Evolutionary conservation across 1,284 basidiomycete genomes (phyloP).

Genomic region (Anthracocystis panici-leucophaei): DNA sequence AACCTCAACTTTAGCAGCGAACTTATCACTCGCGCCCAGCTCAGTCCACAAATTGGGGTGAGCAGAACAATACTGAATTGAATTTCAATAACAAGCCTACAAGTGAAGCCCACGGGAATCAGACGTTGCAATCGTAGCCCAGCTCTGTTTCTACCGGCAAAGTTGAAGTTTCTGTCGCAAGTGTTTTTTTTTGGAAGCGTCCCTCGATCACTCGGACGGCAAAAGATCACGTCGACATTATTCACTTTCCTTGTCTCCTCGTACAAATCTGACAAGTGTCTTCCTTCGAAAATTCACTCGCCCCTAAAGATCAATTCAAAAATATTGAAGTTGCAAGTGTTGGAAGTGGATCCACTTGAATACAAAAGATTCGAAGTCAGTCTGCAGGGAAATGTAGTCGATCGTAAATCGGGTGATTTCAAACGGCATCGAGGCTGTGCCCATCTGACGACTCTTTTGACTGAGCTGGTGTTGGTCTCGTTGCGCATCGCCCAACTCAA

Average conservation of each 20-base stretch:
- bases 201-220: slow-evolving; percentile 2
- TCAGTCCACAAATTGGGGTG: no score
- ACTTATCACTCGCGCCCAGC: no score
- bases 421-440: neutral
- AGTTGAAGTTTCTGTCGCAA: neutral
- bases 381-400: neutral
- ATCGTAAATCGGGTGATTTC: slow-evolving; percentile 2
- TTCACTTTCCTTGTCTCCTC: neutral
- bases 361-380: neutral
- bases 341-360: slow-evolving; percentile 1
- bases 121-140: no score
- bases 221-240: neutral
- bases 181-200: neutral
- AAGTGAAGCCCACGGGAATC: no score
- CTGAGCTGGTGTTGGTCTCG: slow-evolving; percentile 10
- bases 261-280: neutral
- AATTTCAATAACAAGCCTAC: no score
- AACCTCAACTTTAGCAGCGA: no score
- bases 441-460: no score
- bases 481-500: neutral
- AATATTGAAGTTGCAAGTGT: neutral
- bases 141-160: neutral
- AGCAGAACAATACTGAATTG: no score
- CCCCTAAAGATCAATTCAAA: neutral
- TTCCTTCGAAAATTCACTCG: neutral